Conservation (phyloP, 805 yeast genomes). For the Myxozyma neotropica region DNA sequence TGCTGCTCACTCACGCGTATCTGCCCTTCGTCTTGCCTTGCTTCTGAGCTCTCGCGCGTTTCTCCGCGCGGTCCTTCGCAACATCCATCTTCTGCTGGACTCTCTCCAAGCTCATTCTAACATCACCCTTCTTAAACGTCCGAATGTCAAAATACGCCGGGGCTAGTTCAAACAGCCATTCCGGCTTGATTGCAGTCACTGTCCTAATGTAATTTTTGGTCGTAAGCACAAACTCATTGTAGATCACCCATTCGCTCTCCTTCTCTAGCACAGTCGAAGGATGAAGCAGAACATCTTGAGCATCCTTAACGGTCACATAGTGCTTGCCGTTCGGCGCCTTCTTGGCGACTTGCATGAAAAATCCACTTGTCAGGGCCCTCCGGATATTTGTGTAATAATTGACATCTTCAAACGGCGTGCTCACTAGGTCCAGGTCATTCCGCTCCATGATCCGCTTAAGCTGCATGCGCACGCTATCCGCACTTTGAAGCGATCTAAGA, state of each 20-base stretch:
- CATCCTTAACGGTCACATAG: constrained; percentile 91
- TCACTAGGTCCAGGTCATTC: constrained; percentile 69
- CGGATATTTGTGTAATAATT: constrained; percentile 75
- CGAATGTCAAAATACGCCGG: constrained; percentile 69
- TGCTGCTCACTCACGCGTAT: constrained; percentile 7
- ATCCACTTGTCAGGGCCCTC: constrained; percentile 87
- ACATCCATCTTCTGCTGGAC: constrained; percentile 51
- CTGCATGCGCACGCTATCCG: constrained; percentile 85
- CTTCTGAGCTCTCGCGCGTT: constrained; percentile 15
- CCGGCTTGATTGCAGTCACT: constrained; percentile 86
- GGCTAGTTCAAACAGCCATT: constrained; percentile 84
- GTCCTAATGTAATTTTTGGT: constrained; percentile 93
- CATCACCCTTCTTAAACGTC: constrained; percentile 70
- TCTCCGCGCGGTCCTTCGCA: constrained; percentile 26
- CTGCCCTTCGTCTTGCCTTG: constrained; percentile 11
- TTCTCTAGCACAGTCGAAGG: constrained; percentile 90
- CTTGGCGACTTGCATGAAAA: constrained; percentile 96
- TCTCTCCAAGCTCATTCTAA: constrained; percentile 67
- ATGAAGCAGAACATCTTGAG: constrained; percentile 92
- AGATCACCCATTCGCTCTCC: constrained; percentile 89
- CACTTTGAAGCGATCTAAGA: constrained; percentile 78
- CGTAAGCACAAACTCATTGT: constrained; percentile 93
- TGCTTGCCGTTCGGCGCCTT: constrained; percentile 65
- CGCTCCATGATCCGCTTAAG: constrained; percentile 80
- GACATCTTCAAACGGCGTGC: constrained; percentile 67